Conservation (phyloP, 169 alveolate genomes). For the Plasmodium adleri region DNA sequence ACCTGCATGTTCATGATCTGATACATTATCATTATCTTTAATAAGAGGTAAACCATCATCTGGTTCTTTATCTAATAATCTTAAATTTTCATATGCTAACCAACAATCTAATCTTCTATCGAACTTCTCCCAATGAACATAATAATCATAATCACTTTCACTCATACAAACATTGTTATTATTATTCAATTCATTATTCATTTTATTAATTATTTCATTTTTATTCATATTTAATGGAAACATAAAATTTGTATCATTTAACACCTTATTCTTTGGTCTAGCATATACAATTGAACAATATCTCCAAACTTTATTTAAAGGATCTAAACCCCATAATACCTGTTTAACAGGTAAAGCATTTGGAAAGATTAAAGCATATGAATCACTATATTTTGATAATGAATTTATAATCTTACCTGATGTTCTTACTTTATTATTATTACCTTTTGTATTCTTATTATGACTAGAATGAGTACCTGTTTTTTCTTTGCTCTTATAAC, state of each 20-base stretch:
- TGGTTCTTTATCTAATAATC: slow-evolving; percentile 88
- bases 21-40: slow-evolving; percentile 78
- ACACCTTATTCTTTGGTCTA: slow-evolving; percentile 67
- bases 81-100: slow-evolving; percentile 87
- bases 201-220: slow-evolving; percentile 31
- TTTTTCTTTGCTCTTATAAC: neutral
- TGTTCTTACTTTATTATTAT: slow-evolving; percentile 25
- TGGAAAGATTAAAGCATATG: slow-evolving; percentile 78
- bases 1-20: slow-evolving; percentile 87
- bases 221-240: slow-evolving; percentile 12
- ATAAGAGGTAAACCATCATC: slow-evolving; percentile 78
- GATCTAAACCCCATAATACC: slow-evolving; percentile 85
- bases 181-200: slow-evolving; percentile 62
- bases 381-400: slow-evolving; percentile 34
- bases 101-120: slow-evolving; percentile 92
- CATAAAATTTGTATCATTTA: slow-evolving; percentile 15
- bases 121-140: slow-evolving; percentile 91
- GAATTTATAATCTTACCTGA: slow-evolving; percentile 28
- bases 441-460: slow-evolving; percentile 21
- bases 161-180: slow-evolving; percentile 7
- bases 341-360: slow-evolving; percentile 84
- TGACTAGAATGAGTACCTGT: neutral
- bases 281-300: slow-evolving; percentile 84
- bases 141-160: slow-evolving; percentile 89
- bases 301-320: slow-evolving; percentile 80